Base-by-base conservation (phyloP, 2,329 filamentous ascomycete species). In the Tolypocladium tropicale region DNA sequence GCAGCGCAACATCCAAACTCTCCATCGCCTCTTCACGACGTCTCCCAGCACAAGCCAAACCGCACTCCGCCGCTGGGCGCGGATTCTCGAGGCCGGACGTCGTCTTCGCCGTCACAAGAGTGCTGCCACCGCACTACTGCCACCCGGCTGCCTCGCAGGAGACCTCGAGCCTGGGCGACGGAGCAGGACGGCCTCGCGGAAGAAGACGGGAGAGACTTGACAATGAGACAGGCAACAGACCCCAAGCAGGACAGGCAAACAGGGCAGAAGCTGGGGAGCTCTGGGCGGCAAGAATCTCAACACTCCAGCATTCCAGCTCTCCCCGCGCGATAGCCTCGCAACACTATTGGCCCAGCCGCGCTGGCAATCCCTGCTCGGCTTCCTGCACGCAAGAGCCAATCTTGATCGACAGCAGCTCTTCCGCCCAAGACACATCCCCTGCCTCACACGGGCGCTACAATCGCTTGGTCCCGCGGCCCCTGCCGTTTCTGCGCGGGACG, bases 391-490 rank as follows among this genome's bases (percentile, higher is more conserved):
- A 62, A 57, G 62, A 70, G 66, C 73, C 73, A 75, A 75, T 75
- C 72, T 70, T 64, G 67, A 67, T 68, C 65, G 64, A 62, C 58
- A 65, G 62, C 67, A 60, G 66, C 70, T 61, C 55, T 57, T 32
- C 58, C 56, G 56, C 54, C 52, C 59, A 63, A 58, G 57, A 54
- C 52, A 50, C 53, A 41, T 62, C 55, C 67, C 68, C 58, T 67
- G 67, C 53, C 55, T 55, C 61, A 61, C 63, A 63, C 62, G 12
- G 61, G 64, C 69, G 68, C 72, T 72, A 70, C 64, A 66, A 68
- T 70, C 72, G 72, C 72, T 73, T 73, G 72, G 72, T 73, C 72
- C 76, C 73, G 72, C 71, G 69, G 72, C 68, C 70, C 73, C 74
- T 71, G 67, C 69, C 65, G 69, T 65, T 66, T 67, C 70, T 77